These are phyloP conservation scores for Dendrobium chrysotoxum DNA, from an alignment of 106 monocot species.

Conservation along the genomic window DNA sequence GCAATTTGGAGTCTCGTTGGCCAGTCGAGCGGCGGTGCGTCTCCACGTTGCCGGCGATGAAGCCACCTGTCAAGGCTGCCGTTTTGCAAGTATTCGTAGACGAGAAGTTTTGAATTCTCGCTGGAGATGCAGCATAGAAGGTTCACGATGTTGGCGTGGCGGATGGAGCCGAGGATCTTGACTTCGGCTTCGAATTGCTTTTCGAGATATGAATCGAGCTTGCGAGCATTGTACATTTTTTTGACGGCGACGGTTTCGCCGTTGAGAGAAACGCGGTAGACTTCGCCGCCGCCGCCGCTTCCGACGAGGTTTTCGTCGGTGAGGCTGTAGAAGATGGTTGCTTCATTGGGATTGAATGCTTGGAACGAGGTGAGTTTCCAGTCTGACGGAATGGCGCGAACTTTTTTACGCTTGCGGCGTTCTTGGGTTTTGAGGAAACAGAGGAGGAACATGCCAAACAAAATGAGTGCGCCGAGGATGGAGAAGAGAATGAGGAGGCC, in stretches of 20 bases:
- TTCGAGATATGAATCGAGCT: slow-evolving; percentile 21
- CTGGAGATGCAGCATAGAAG: slow-evolving; percentile 66
- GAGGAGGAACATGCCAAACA: slow-evolving; percentile 11
- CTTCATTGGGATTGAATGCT: slow-evolving; percentile 26
- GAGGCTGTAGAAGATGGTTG: slow-evolving; percentile 24
- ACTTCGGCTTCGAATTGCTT: slow-evolving; percentile 42
- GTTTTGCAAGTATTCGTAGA: slow-evolving; percentile 82
- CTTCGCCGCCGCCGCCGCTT: slow-evolving; percentile 39
- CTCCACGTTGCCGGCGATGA: slow-evolving; percentile 5
- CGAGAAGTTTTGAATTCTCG: slow-evolving; percentile 49
- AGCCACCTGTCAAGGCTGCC: slow-evolving; percentile 68
- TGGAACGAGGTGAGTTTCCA: slow-evolving; percentile 60
- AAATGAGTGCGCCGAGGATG: slow-evolving; percentile 17
- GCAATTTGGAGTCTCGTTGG: slow-evolving; percentile 36
- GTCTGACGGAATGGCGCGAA: neutral
- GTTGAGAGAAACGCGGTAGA: slow-evolving; percentile 22
- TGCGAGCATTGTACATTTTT: slow-evolving; percentile 24
- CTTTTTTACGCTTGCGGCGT: slow-evolving; percentile 5
- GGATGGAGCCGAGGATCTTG: slow-evolving; percentile 30
- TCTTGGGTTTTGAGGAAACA: slow-evolving; percentile 22
- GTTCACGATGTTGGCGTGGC: slow-evolving; percentile 77
- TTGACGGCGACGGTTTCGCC: slow-evolving; percentile 34
- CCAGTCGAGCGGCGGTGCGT: slow-evolving; percentile 29
- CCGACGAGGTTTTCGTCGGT: slow-evolving; percentile 35
- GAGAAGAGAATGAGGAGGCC: slow-evolving; percentile 12